A percentile compares a stretch with the other conserved stretches of the same genome.
phyloP scores from a whole-genome alignment of 805 yeast species.

The Candida hungchunana region DNA sequence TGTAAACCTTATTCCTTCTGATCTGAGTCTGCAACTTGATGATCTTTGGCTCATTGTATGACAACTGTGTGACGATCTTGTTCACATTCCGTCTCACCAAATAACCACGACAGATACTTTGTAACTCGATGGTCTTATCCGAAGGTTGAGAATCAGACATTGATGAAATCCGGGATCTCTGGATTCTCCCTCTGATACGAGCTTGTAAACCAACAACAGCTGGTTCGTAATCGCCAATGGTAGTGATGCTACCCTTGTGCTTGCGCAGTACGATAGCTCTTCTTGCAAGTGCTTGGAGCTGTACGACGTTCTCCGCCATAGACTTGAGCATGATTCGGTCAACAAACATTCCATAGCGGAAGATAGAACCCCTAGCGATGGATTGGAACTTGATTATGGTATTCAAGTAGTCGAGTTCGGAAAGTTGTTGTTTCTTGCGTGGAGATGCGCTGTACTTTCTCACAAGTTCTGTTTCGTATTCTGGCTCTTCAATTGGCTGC shows the following conservation, averaged over 20 bases:
- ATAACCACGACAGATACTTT: constrained; percentile 41
- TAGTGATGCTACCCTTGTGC: constrained; percentile 27
- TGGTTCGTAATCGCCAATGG: constrained; percentile 16
- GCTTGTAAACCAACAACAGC: constrained; percentile 33
- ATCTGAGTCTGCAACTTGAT: constrained; percentile 17
- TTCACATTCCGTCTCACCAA: constrained; percentile 27
- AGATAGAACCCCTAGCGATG: constrained; percentile 61
- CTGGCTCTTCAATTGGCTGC: constrained; percentile 2
- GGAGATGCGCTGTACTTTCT: constrained; percentile 22
- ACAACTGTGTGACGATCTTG: constrained; percentile 13
- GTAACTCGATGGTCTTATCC: constrained; percentile 28
- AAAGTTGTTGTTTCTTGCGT: constrained; percentile 16
- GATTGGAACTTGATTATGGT: constrained; percentile 58
- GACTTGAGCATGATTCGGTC: constrained; percentile 57
- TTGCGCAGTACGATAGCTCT: constrained; percentile 37
- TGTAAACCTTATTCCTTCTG: constrained; percentile 10
- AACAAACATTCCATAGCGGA: constrained; percentile 61
- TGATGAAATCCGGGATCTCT: constrained; percentile 12
- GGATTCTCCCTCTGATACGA: constrained; percentile 29
- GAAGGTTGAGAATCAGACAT: constrained; percentile 11
- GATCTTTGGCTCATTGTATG: constrained; percentile 16
- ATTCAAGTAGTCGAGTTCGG: constrained; percentile 21
- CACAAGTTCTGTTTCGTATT: constrained; percentile 8
- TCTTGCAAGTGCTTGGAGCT: constrained; percentile 47
- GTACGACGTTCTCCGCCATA: constrained; percentile 45